These are phyloP conservation scores for Hericium rajendrae DNA, from an alignment of 768 basidiomycete genomes.

Conservation along the genomic window DNA sequence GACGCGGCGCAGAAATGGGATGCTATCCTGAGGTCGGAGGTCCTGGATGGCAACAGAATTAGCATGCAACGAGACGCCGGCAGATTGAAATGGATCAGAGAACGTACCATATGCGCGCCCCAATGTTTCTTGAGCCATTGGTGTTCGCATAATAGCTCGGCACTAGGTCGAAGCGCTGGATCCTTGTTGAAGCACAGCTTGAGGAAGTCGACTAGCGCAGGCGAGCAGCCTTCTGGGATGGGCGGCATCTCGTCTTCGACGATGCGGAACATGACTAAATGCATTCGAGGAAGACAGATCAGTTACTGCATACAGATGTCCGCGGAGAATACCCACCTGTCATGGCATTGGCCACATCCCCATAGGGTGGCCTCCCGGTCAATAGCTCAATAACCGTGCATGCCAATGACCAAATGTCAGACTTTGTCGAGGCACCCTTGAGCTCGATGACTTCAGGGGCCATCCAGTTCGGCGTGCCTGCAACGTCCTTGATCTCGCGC, in stretches of 20 bases:
- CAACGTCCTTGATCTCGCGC: constrained; percentile 73
- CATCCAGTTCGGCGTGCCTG: constrained; percentile 99
- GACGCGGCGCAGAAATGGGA: constrained; percentile 89
- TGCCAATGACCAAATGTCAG: constrained; percentile 93
- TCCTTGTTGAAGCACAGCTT: constrained; percentile 87
- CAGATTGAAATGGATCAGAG: background rate
- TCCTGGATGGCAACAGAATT: constrained; percentile 33
- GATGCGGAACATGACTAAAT: constrained; percentile 89
- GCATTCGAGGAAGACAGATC: constrained; percentile 1
- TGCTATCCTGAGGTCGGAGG: constrained; percentile 85
- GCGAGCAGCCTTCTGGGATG: constrained; percentile 70
- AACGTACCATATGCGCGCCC: constrained; percentile 63
- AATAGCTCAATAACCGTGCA: constrained; percentile 93
- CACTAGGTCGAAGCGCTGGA: constrained; percentile 71
- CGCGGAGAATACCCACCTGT: constrained; percentile 42
- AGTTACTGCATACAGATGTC: background rate
- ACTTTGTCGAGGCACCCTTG: constrained; percentile 85
- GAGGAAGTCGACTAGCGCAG: constrained; percentile 72
- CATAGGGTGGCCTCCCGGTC: constrained; percentile 87
- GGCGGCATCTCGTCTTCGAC: constrained; percentile 90
- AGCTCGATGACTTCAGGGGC: constrained; percentile 96
- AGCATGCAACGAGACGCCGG: background rate
- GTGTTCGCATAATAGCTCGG: constrained; percentile 81
- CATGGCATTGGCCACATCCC: constrained; percentile 84
- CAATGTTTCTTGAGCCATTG: constrained; percentile 81